Percentiles rank a stretch among this genome's conserved stretches.
Evolutionary conservation across 306 rosid species (phyloP).

Genomic region (Crotalaria pallida): DNA sequence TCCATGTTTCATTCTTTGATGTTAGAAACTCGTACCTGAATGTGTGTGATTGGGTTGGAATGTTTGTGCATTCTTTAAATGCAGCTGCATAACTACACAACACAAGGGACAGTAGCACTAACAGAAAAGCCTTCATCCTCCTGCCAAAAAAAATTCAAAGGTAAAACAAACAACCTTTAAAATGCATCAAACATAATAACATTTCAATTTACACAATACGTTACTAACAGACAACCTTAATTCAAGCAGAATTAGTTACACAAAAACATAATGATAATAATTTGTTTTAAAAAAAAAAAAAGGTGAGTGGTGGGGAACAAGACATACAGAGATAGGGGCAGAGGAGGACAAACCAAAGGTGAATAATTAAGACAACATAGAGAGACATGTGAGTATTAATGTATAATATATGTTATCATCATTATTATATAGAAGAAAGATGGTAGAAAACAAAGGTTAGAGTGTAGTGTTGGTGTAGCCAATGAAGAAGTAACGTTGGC

Average conservation of each 20-base stretch:
- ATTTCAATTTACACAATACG: too few relatives aligned
- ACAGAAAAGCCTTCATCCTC: constrained; percentile 35
- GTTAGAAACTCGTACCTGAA: constrained; percentile 28
- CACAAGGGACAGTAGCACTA: constrained; percentile 15
- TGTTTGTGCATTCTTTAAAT: constrained; percentile 64
- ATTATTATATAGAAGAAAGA: too few relatives aligned
- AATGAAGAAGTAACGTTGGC: neutral
- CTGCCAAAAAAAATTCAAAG: constrained; percentile 14
- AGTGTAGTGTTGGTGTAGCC: constrained; percentile 5
- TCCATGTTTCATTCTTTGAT: constrained; percentile 58
- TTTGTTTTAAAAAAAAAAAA: neutral
- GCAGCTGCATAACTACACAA: constrained; percentile 30
- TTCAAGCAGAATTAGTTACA: neutral
- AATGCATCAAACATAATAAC: neutral
- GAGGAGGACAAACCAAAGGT: neutral
- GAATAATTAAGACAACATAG: neutral
- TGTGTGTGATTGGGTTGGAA: constrained; percentile 55
- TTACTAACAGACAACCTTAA: neutral
- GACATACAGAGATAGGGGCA: neutral
- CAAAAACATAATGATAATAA: neutral
- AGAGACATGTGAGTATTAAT: neutral
- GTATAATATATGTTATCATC: too few relatives aligned
- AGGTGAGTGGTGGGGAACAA: neutral
- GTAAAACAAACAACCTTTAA: neutral
- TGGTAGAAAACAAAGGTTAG: neutral